These are phyloP conservation scores for Agaricus bisporus DNA, from an alignment of 768 basidiomycete species.

Conservation along the genomic window DNA sequence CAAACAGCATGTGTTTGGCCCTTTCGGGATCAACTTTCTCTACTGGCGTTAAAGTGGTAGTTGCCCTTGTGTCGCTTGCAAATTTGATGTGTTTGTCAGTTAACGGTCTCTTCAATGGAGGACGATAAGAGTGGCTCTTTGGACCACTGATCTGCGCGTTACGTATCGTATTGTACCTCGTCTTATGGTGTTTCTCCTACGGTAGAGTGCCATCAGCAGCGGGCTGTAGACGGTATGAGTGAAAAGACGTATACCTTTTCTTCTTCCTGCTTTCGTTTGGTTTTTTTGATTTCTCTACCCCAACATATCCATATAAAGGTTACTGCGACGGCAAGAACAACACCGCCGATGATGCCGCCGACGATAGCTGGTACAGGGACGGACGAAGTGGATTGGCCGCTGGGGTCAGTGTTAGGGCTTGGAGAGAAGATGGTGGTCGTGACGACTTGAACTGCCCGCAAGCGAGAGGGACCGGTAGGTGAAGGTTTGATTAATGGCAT, in stretches of 20 bases:
- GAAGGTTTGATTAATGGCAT: conserved; percentile 11
- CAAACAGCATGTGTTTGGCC: conserved; percentile 10
- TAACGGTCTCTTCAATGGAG: conserved; percentile 19
- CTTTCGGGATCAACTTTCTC: conserved; percentile 1
- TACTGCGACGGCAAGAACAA: conserved; percentile 35
- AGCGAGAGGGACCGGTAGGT: not conserved
- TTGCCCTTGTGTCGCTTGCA: conserved; percentile 15
- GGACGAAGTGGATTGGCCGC: conserved; percentile 5
- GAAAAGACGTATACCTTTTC: conserved; percentile 17
- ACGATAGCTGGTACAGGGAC: conserved; percentile 46
- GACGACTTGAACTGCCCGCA: conserved; percentile 2
- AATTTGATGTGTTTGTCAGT: conserved; percentile 36
- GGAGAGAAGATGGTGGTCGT: conserved; percentile 12
- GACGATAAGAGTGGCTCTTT: conserved; percentile 20
- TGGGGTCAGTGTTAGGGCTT: not conserved
- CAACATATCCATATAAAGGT: conserved; percentile 42
- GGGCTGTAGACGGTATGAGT: not conserved
- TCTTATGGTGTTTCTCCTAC: conserved; percentile 21
- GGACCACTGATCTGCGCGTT: conserved; percentile 28
- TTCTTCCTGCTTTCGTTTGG: conserved; percentile 22
- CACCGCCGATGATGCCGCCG: conserved; percentile 44
- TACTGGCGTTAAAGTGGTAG: not conserved
- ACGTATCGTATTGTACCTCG: conserved; percentile 34
- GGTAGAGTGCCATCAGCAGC: conserved; percentile 1
- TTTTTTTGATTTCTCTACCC: conserved; percentile 35